Percentiles rank a stretch among this genome's conserved stretches.
Conservation (phyloP, 345 rosid genomes). For the Eutrema yunnanense region DNA sequence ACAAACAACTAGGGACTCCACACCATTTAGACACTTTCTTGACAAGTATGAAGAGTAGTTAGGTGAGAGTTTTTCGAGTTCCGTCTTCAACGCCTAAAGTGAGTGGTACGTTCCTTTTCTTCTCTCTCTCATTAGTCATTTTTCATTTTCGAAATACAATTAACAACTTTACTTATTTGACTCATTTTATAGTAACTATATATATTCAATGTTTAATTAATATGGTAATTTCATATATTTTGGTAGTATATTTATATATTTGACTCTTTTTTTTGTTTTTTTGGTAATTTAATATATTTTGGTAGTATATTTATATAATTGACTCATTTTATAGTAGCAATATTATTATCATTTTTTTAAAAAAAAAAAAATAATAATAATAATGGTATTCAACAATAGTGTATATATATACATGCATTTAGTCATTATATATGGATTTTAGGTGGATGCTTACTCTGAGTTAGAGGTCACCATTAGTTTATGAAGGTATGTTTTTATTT, state of each 20-base stretch:
- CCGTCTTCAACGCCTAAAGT: neutral
- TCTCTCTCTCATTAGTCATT: neutral
- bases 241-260: neutral
- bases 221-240: neutral
- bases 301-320: neutral
- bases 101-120: constrained; percentile 8
- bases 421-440: neutral
- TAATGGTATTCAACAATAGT: neutral
- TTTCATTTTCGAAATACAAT: too few relatives aligned
- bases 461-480: neutral
- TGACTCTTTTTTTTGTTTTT: too few relatives aligned
- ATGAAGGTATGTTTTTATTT: neutral
- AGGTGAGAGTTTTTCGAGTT: neutral
- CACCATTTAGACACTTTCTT: neutral
- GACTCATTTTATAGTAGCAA: neutral
- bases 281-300: neutral
- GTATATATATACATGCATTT: neutral
- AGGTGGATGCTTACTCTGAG: neutral
- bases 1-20: neutral
- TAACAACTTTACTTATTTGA: too few relatives aligned
- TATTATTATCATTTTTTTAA: neutral
- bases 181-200: too few relatives aligned
- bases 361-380: too few relatives aligned
- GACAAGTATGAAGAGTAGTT: neutral
- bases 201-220: too few relatives aligned